Percentiles rank a stretch among this genome's conserved stretches.
phyloP scores from a whole-genome alignment of 176 grass and related monocot species.

The Thinopyrum elongatum region DNA sequence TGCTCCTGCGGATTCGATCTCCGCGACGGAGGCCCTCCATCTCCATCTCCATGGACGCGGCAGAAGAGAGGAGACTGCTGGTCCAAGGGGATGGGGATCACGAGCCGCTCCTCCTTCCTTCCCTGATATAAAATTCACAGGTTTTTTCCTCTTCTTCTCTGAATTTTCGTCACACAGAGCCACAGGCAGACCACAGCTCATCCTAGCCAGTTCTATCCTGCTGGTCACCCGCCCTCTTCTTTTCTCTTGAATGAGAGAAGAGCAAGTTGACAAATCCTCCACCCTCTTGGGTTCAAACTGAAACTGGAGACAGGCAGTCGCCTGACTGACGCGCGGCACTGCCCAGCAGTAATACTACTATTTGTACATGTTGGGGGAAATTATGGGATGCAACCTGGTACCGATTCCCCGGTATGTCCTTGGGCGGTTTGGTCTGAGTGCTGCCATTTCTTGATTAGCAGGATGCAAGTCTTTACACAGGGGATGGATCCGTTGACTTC shows the following conservation, averaged over 20 bases:
- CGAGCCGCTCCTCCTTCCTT: slow-evolving; percentile 10
- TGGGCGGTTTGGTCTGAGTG: background rate
- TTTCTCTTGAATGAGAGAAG: background rate
- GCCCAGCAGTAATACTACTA: background rate
- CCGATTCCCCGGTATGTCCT: background rate
- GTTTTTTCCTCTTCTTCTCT: background rate
- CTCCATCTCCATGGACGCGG: slow-evolving; percentile 23
- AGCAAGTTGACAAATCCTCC: background rate
- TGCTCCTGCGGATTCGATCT: slow-evolving; percentile 11
- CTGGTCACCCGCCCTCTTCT: background rate
- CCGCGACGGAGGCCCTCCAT: background rate
- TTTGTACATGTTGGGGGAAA: background rate
- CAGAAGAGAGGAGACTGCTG: slow-evolving; percentile 5
- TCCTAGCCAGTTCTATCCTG: background rate
- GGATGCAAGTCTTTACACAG: slow-evolving; percentile 39
- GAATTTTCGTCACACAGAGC: background rate
- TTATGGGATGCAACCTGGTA: background rate
- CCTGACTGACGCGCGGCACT: background rate
- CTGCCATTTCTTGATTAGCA: slow-evolving; percentile 5
- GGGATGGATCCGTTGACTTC: slow-evolving; percentile 60
- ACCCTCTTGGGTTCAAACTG: background rate
- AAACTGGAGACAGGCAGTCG: background rate
- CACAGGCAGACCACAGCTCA: background rate
- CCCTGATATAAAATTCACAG: background rate
- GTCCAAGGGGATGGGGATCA: slow-evolving; percentile 27